Evolutionary conservation across 2,329 filamentous ascomycete species (phyloP).

Genomic region (Aspergillus neotritici): DNA sequence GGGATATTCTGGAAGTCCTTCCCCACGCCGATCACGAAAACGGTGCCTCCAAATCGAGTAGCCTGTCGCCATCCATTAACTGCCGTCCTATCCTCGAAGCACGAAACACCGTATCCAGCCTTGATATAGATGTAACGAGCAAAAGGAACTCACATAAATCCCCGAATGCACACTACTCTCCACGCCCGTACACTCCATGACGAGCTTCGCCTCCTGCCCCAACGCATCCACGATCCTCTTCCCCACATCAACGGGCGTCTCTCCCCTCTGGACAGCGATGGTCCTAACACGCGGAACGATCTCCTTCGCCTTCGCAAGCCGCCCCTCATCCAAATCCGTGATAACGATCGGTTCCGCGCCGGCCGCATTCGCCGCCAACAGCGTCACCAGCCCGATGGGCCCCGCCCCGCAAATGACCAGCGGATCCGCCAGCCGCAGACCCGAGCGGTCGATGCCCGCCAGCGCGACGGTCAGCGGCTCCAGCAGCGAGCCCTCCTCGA

Average conservation of each 20-base stretch:
- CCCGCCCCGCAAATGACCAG: slow-evolving; percentile 16
- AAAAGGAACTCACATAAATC: slow-evolving; percentile 11
- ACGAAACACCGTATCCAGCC: too few relatives aligned
- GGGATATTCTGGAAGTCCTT: slow-evolving; percentile 19
- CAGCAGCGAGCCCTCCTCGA: slow-evolving; percentile 14
- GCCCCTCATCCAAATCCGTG: slow-evolving; percentile 14
- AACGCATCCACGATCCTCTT: slow-evolving; percentile 11
- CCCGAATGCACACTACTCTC: slow-evolving; percentile 17
- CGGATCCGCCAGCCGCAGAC: slow-evolving; percentile 12
- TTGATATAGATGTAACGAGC: too few relatives aligned
- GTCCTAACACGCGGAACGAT: slow-evolving; percentile 12
- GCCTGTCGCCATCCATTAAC: slow-evolving; percentile 6
- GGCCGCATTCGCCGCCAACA: slow-evolving; percentile 14
- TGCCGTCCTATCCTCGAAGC: too few relatives aligned
- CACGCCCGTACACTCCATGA: slow-evolving; percentile 17
- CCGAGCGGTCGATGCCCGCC: slow-evolving; percentile 14
- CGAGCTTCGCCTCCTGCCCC: slow-evolving; percentile 16
- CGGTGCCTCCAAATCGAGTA: slow-evolving; percentile 14
- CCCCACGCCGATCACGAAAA: slow-evolving; percentile 17
- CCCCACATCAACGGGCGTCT: slow-evolving; percentile 8
- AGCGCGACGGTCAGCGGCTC: slow-evolving; percentile 16
- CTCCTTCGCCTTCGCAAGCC: slow-evolving; percentile 16
- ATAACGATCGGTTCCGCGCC: slow-evolving; percentile 16
- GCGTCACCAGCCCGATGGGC: slow-evolving; percentile 15
- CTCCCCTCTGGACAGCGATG: slow-evolving; percentile 1